phyloP scores from a whole-genome alignment of 192 early-diverging fungal species.

The Coemansia sp. region DNA sequence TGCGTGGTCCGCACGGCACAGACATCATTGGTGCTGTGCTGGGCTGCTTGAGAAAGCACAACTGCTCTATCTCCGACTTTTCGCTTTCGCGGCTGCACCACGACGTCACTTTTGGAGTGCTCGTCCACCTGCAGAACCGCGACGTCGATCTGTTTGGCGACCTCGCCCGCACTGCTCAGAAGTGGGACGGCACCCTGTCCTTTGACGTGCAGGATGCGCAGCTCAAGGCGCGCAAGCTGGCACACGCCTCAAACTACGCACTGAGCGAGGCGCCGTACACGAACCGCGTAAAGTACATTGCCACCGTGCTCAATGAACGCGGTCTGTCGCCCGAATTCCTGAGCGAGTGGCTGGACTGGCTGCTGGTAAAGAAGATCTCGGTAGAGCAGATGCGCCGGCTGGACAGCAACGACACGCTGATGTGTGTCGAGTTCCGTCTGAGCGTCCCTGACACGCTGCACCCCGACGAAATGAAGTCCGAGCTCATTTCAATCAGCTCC shows the following conservation, averaged over 20 bases:
- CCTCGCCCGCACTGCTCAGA: conserved; percentile 66
- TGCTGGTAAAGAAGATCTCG: conserved; percentile 73
- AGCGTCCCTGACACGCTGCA: conserved; percentile 67
- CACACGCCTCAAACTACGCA: conserved; percentile 45
- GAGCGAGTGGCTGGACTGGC: conserved; percentile 72
- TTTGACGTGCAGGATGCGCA: conserved; percentile 73
- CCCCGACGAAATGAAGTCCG: conserved; percentile 64
- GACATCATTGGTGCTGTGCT: conserved; percentile 87
- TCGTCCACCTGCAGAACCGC: conserved; percentile 68
- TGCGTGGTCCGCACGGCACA: conserved; percentile 85
- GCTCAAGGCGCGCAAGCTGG: conserved; percentile 56
- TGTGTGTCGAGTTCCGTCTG: conserved; percentile 81
- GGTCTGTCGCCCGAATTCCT: conserved; percentile 75
- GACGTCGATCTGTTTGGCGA: conserved; percentile 77
- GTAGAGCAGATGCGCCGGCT: conserved; percentile 87
- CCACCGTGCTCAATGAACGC: conserved; percentile 81
- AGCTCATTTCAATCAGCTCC: conserved; percentile 68
- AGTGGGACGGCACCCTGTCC: conserved; percentile 82
- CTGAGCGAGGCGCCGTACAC: conserved; percentile 80
- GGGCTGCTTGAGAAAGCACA: conserved; percentile 65
- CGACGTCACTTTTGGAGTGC: conserved; percentile 91
- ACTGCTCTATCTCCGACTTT: conserved; percentile 82
- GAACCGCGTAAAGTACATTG: conserved; percentile 79
- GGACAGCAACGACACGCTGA: conserved; percentile 58
- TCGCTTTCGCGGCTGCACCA: conserved; percentile 85